Base-by-base conservation (phyloP, 345 rosid genomes). In the Clarkia xantiana region DNA sequence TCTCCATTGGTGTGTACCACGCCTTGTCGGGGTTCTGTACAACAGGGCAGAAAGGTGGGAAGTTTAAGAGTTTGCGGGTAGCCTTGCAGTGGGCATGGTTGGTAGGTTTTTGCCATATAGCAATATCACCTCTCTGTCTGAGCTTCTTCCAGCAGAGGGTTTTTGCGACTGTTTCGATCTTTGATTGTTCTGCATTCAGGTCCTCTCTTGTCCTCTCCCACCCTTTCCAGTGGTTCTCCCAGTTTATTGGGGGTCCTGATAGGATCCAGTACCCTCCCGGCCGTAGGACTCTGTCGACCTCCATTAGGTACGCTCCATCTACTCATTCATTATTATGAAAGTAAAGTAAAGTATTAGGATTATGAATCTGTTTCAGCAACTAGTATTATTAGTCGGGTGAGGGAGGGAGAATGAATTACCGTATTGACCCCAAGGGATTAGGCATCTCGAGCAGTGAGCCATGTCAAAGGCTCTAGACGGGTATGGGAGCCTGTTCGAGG, bases 381-480 rank as follows among this genome's bases (percentile, higher is more conserved):
- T 13, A 17, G 17, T 17, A 13, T 3, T 10, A 42, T 3, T 8
- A 42, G 4, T 3, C 44, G 4, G 44, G 44, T 10, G 8, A 42
- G 4, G 4, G 9, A n/a, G n/a, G 18, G 36, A 14, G 16, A 11
- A 20, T n/a, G 19, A 23, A 11, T 18, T 71, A 88, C 97, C 91
- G 17, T 67, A 58, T 46, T 70, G 64, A 18, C 78, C 93, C 97
- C 97, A 90, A 5, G 96, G 96, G 46, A 90, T 83, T 53, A 90
- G 91, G 59, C 97, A 90, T 18, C 97, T 91, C 49, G 97, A 90
- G 69, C 97, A 90, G 59, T 90, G 97, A 14, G 96, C 97, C 82
- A 90, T 66, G 71, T 90, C 97, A 42, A 90, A 90, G 45, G 96
- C 82, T 61, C 96, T 60, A 1, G 97, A 68, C 40, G 97, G 97